Base-by-base conservation (phyloP, 2,329 filamentous ascomycete species). In the Daldinia eschscholtzii region DNA sequence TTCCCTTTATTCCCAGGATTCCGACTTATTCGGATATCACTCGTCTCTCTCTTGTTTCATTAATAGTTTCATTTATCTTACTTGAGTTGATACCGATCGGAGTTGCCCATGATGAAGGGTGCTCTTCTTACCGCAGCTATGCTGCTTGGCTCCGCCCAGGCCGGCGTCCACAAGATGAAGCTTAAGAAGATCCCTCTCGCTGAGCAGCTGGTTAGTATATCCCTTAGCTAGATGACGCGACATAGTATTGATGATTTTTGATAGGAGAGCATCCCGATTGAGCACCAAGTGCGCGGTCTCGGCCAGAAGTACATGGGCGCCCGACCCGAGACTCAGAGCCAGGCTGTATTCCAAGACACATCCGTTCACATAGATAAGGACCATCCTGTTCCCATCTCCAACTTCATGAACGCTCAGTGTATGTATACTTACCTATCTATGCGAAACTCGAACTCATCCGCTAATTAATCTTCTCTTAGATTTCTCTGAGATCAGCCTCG, bases 341-440 rank as follows among this genome's bases (percentile, higher is more conserved):
- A 94, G 74, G 89, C 91, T 80, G 90, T 97, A 81, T 97, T 97
- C 87, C 91, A 90, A 80, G 88, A 92, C 75, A 88, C 89, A 64
- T 87, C 90, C 59, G 83, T 93, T 78, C 85, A 91, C 74, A 82
- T 85, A 64, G 87, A 92, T 72, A 85, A 82, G 72, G 87, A 88
- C 67, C 95, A 98, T 83, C 89, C 91, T 65, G 92, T 99, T 46
- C 93, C 95, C 65, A 91, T 99, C 76, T 93, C 90, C 83, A 99
- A 99, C 90, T 99, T 98, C 85, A 85, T 98, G 86, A 99, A 99
- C 79, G 96, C 96, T 67, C 96, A 99, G 84, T 99, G 94, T 97
- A 91, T 79, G 92, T 84, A 60, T 28, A 28, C 35, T 39, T 13
- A 33, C 41, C 37, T n/a, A 1, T 20, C 3, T 9, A 46, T 37